Evolutionary conservation across 176 grass and related monocot genomes (phyloP).

Genomic region (Bonia amplexicaulis): DNA sequence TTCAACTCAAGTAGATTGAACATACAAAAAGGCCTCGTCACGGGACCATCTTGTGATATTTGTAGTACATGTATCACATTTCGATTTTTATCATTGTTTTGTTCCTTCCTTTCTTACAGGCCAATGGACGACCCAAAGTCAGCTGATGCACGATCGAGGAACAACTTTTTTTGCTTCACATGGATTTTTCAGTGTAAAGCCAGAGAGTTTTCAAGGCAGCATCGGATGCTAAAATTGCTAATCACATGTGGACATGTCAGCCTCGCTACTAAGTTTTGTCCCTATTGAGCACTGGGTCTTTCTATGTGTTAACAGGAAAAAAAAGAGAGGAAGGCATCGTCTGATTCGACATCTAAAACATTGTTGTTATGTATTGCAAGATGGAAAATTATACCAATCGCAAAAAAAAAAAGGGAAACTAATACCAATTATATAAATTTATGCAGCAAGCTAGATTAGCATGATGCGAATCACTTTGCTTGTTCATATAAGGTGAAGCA

Average conservation of each 20-base stretch:
- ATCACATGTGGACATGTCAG: neutral
- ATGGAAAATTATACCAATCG: neutral
- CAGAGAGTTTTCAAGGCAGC: neutral
- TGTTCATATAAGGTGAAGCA: neutral
- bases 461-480: neutral
- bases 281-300: neutral
- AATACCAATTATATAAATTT: neutral
- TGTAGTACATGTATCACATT: too few species aligned
- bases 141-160: neutral
- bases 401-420: neutral
- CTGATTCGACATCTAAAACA: neutral
- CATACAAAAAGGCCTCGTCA: neutral
- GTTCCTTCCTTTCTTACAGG: neutral
- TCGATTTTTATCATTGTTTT: neutral
- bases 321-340: neutral
- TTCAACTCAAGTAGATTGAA: neutral
- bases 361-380: neutral
- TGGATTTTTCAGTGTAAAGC: neutral
- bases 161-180: neutral
- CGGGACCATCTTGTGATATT: too few species aligned
- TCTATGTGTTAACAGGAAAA: neutral
- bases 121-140: neutral
- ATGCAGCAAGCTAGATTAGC: neutral
- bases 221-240: neutral
- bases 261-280: neutral